A percentile compares a stretch with the other conserved stretches of the same genome.
Conservation (phyloP, 2,329 filamentous ascomycete genomes). For the Fusarium nodosum region DNA sequence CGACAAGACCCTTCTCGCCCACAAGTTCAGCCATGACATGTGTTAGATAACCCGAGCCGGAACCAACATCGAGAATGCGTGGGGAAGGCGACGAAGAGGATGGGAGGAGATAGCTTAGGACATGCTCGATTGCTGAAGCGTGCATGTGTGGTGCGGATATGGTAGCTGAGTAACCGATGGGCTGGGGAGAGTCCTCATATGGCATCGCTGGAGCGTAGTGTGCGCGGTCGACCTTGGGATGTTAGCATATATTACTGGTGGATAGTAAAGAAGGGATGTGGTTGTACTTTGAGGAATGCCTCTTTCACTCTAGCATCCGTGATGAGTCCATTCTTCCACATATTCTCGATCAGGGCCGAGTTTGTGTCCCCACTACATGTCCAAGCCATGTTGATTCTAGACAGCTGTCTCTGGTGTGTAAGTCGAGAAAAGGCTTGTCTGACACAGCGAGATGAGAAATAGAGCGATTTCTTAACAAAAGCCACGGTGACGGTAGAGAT, state of each 20-base stretch:
- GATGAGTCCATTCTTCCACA: slow-evolving; percentile 79
- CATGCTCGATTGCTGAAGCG: slow-evolving; percentile 65
- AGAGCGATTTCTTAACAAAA: slow-evolving; percentile 14
- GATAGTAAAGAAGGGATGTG: not conserved
- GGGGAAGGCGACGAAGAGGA: slow-evolving; percentile 53
- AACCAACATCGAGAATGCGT: slow-evolving; percentile 79
- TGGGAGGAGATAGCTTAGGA: slow-evolving; percentile 62
- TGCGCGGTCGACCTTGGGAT: slow-evolving; percentile 83
- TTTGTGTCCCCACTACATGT: slow-evolving; percentile 83
- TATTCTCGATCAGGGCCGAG: slow-evolving; percentile 80
- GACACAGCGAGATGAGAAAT: slow-evolving; percentile 6
- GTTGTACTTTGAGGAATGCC: slow-evolving; percentile 80
- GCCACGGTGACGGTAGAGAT: slow-evolving; percentile 22
- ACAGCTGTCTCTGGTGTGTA: slow-evolving; percentile 20
- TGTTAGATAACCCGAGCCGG: slow-evolving; percentile 86
- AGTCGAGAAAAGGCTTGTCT: slow-evolving; percentile 7
- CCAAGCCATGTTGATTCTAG: slow-evolving; percentile 82
- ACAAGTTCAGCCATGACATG: slow-evolving; percentile 87
- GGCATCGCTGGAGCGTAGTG: slow-evolving; percentile 81
- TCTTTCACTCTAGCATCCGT: slow-evolving; percentile 77
- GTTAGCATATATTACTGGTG: not conserved
- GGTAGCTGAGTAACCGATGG: slow-evolving; percentile 68
- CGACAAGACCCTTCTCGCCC: slow-evolving; percentile 65
- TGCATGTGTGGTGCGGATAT: slow-evolving; percentile 75
- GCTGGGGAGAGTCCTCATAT: slow-evolving; percentile 73